Conservation (phyloP, 202 grass and related monocot species). For the Setaria viridis region DNA sequence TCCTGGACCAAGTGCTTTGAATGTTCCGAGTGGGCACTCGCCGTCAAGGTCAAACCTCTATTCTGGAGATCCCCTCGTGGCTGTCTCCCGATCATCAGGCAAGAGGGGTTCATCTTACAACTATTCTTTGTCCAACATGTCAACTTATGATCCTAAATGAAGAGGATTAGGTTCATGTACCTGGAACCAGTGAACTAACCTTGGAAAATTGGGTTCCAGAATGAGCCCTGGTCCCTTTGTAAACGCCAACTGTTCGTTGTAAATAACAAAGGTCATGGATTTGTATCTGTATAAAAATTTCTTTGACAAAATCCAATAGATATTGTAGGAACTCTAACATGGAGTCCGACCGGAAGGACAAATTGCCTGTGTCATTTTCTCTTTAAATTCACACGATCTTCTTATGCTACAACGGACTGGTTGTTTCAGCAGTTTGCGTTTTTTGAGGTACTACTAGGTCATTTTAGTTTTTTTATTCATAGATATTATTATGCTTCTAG, state of each 20-base stretch:
- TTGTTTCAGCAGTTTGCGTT: background rate
- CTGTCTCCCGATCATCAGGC: slow-evolving; percentile 40
- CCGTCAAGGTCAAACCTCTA: slow-evolving; percentile 47
- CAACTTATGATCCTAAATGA: slow-evolving; percentile 51
- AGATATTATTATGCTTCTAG: no score
- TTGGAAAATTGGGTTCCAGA: slow-evolving; percentile 5
- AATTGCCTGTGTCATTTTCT: background rate
- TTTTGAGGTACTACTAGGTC: no score
- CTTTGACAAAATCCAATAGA: no score
- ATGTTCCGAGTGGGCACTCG: slow-evolving; percentile 13
- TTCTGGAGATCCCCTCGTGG: slow-evolving; percentile 45
- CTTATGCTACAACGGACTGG: background rate
- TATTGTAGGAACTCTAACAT: background rate
- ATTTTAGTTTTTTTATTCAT: no score
- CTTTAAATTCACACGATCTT: background rate
- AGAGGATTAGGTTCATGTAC: background rate
- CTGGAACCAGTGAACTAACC: background rate
- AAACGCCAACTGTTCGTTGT: slow-evolving; percentile 25
- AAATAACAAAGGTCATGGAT: background rate
- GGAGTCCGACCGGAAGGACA: background rate
- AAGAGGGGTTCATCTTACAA: slow-evolving; percentile 62
- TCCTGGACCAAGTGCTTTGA: slow-evolving; percentile 35
- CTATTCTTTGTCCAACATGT: slow-evolving; percentile 64
- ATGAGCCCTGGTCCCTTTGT: background rate
- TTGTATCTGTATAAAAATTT: background rate